These are phyloP conservation scores for Acanthamoeba lugdunensis DNA, from an alignment of 208 protist species.

Conservation along the genomic window DNA sequence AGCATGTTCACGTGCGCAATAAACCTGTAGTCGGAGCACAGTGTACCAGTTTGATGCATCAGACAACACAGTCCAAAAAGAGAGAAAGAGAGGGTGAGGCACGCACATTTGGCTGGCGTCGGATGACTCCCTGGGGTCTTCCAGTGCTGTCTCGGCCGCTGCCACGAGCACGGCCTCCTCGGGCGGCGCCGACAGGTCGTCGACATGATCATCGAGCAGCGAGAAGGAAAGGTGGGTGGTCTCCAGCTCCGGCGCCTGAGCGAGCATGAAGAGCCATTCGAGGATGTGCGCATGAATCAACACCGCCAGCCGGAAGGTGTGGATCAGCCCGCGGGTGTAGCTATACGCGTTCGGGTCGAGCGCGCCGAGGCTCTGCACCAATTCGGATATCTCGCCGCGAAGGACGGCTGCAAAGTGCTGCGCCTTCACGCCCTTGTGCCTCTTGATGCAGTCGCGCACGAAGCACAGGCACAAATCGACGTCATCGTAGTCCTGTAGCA, in stretches of 20 bases:
- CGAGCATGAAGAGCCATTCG: conserved; percentile 19
- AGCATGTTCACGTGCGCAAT: not conserved
- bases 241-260: not conserved
- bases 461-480: not conserved
- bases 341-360: conserved; percentile 9
- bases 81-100: too few relatives aligned
- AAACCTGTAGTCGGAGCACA: not conserved
- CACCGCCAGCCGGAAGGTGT: not conserved
- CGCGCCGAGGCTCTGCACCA: not conserved
- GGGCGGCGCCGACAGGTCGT: too few relatives aligned
- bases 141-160: not conserved
- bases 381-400: not conserved
- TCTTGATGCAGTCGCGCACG: not conserved
- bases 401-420: not conserved
- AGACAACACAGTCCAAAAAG: too few relatives aligned
- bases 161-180: too few relatives aligned
- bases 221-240: not conserved
- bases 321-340: conserved; percentile 10
- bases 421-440: not conserved
- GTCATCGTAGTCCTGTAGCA: not conserved
- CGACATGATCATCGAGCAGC: too few relatives aligned
- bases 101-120: not conserved
- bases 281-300: not conserved
- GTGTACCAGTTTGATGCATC: too few relatives aligned
- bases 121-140: not conserved